phyloP scores from a whole-genome alignment of 306 rosid genomes.

The Begonia peltatifolia region DNA sequence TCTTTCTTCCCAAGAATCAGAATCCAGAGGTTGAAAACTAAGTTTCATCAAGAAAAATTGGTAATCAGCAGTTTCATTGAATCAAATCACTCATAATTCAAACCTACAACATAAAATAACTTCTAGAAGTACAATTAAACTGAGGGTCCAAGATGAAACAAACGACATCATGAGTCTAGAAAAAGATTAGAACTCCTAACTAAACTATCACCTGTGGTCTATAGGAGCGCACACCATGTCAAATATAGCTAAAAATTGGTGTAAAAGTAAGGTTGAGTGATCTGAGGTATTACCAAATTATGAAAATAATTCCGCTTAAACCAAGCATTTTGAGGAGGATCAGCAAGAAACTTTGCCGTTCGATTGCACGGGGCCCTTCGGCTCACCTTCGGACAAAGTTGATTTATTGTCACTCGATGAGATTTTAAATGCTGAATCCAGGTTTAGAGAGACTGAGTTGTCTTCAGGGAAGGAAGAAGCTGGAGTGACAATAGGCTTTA shows the following conservation, averaged over 20 bases:
- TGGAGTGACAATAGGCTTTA: constrained; percentile 47
- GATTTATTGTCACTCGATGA: constrained; percentile 40
- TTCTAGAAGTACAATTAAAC: too few relatives aligned
- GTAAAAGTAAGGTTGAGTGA: constrained; percentile 33
- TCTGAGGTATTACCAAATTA: constrained; percentile 24
- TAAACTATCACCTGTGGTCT: too few relatives aligned
- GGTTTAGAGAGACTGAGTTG: constrained; percentile 24
- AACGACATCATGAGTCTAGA: too few relatives aligned
- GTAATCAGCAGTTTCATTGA: too few relatives aligned
- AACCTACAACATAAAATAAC: too few relatives aligned
- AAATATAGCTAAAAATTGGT: not conserved
- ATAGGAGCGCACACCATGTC: too few relatives aligned
- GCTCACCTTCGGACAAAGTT: constrained; percentile 40
- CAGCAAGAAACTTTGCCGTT: constrained; percentile 58
- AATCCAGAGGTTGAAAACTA: too few relatives aligned
- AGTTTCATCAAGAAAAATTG: too few relatives aligned
- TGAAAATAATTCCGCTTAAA: constrained; percentile 2
- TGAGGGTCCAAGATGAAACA: too few relatives aligned
- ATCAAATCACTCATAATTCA: too few relatives aligned
- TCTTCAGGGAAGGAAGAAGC: constrained; percentile 31
- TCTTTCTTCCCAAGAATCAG: too few relatives aligned
- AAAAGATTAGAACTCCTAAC: too few relatives aligned
- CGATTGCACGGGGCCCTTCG: constrained; percentile 11
- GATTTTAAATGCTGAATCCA: constrained; percentile 25
- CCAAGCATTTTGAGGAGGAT: constrained; percentile 5